Base-by-base conservation (phyloP, 2,329 filamentous ascomycete species). In the Botryotinia calthae region DNA sequence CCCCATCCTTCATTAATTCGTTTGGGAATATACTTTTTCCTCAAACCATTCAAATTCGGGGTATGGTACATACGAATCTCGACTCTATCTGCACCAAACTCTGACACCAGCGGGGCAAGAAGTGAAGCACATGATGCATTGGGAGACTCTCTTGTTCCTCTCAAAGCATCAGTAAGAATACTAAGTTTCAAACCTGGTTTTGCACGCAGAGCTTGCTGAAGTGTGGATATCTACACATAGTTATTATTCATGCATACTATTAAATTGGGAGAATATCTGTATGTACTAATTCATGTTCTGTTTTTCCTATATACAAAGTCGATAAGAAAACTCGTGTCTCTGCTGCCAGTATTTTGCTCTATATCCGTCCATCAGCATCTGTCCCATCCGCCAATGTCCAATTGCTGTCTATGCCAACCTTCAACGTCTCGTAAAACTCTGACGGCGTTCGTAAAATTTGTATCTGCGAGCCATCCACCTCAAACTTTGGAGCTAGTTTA, bases 1-100 rank as follows among this genome's bases (percentile, higher is more conserved):
- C 96, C 96, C 96, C 96, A 99, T 28, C 96, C 96, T 83, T 99
- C 96, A 78, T 99, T 99, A 81, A 99, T 95, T 31, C 96, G 88
- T 80, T 89, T 93, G 0, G 96, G 96, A 2, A 98, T 89, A 76
- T 93, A 85, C 79, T 90, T 90, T 83, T 98, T 98, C 68, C 91
- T 89, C 73, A 97, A 78, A 0, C 96, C 96, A 4, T 93, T 97
- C 76, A 99, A 83, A 79, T 99, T 99, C 0, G 96, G 96, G 0
- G 96, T 99, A 82, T 99, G 96, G 80, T 97, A 99, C 94, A 99
- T 97, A 78, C 95, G 92, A 75, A 99, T 90, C 79, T 98, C 94
- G 58, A 99, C 94, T 54, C 95, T 88, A 1, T 93, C 90, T 7
- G 90, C 81, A 0, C 95, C 95, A 82, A 98, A 97, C 78, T 97